Evolutionary conservation across 352 stramenopile species (phyloP), one percentile per base, ranked within the genome.

Genomic region (Phytophthora europaea): DNA sequence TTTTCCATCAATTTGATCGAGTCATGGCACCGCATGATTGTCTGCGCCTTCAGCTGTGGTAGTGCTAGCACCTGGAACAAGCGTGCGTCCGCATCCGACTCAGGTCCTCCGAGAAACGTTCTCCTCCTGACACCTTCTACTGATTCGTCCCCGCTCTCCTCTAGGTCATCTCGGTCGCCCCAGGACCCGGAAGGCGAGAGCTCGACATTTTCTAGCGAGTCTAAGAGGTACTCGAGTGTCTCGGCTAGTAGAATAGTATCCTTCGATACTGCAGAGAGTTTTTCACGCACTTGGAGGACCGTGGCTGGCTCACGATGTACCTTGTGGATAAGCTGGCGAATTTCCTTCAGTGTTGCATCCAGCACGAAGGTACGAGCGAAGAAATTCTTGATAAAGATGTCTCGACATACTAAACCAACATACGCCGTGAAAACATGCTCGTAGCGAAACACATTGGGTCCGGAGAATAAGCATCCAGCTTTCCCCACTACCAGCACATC

Each of bases 371-470:
- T 94, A 15, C 97, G 86, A 10, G 96, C 96, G 61, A 99, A 99
- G 75, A 98, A 99, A 70, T 99, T 99, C 73, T 98, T 94, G 70
- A 99, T 90, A 68, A 99, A 99, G 12, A 99, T 96, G 79, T 99
- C 97, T 51, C 98, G 97, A 62, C 92, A 98, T 57, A 98, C 96
- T 64, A 99, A 97, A 34, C 97, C 94, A 20, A 99, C 80, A 79
- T 99, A 99, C 26, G 92, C 91, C 60, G 96, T 99, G 48, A 99
- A 88, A 6, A 99, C 79, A 36, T 94, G 88, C 75, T 99, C 98
- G 76, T 99, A 98, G 59, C 98, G 92, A 40, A 97, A 90, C n/a
- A 96, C 94, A 71, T 99, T 98, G 0, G 98, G 97, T 0, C 98
- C 98, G 9, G 92, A 97, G 52, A 99, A 89, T 15, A 99, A 73